Evolutionary conservation across 768 basidiomycete species (phyloP), one percentile per base, ranked within the genome.

Genomic region (Chalciporus piperatus): DNA sequence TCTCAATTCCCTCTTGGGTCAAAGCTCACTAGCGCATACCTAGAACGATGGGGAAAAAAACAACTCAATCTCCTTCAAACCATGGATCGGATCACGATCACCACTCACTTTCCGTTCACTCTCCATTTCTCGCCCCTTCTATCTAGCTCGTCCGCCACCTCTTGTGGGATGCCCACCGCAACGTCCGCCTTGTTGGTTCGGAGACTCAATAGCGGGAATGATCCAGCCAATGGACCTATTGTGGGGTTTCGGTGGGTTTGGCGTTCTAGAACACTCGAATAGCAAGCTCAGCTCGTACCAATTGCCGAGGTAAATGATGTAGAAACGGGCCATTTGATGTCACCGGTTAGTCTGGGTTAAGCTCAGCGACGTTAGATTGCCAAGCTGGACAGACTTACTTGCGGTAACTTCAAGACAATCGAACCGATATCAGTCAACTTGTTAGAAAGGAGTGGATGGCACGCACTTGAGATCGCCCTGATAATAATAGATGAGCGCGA

Each of bases 181-280:
- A 97, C 93, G 63, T 98, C 94, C 0, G 96, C 96, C 68, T 99
- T 99, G 75, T 88, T 92, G 1, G 96, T 98, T 16, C 96, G 80
- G 52, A 98, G 71, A 62, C 90, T 92, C 22, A 98, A 71, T 8
- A 97, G 64, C 0, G 89, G 87, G 71, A 96, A 89, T 9, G 84
- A 73, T 1, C 89, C 88, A 0, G 82, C 81, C 10, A 98, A 70
- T 2, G 90, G 89, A 5, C 93, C 91, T 85, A 58, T 46, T 25
- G 3, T 7, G 16, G 16, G 14, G n/a, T 16, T 16, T 35, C 33
- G 33, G 33, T 16, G 33, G 16, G 14, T 9, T 10, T 35, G 9
- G 3, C 16, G 16, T 35, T 9, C 14, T 7, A 35, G 33, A 35
- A 35, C 33, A n/a, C 33, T 35, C 33, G 2, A 27, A 49, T 51